phyloP scores from a whole-genome alignment of 768 basidiomycete genomes.

The Russula griseocarnosa region DNA sequence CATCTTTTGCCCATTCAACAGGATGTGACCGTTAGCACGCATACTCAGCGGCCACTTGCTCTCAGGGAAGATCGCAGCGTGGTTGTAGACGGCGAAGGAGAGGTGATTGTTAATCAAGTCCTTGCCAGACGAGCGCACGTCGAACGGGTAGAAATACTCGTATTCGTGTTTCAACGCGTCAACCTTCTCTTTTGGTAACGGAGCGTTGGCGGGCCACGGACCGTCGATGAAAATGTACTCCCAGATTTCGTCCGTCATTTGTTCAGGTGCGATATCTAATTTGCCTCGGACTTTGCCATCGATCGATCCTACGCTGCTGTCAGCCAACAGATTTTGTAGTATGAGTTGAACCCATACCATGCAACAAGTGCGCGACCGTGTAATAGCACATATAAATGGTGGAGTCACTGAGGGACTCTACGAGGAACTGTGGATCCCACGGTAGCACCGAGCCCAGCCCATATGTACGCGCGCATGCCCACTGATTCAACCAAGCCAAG shows the following conservation, averaged over 20 bases:
- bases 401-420: conserved; percentile 95
- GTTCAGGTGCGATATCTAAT: conserved; percentile 78
- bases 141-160: conserved; percentile 97
- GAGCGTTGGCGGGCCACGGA: conserved; percentile 63
- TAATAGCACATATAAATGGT: conserved; percentile 99
- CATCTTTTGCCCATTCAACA: conserved; percentile 99
- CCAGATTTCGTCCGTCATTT: conserved; percentile 98
- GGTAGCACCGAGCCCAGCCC: conserved; percentile 93
- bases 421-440: conserved; percentile 95
- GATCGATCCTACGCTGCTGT: conserved; percentile 50
- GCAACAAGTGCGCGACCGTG: conserved; percentile 86
- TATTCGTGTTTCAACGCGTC: conserved; percentile 86
- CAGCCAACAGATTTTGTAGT: conserved; percentile 17
- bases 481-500: conserved; percentile 93
- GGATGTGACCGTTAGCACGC: conserved; percentile 93
- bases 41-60: conserved; percentile 89
- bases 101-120: conserved; percentile 94
- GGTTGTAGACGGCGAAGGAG: conserved; percentile 91
- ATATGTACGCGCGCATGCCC: conserved; percentile 98
- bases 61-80: conserved; percentile 88
- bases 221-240: conserved; percentile 85
- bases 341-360: conserved; percentile 51
- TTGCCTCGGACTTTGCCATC: conserved; percentile 78
- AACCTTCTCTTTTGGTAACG: conserved; percentile 70
- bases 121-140: conserved; percentile 96